Percentiles rank a stretch among this genome's conserved stretches.
These are phyloP conservation scores for Penicillium herquei DNA, from an alignment of 495 filamentous ascomycete species.

Conservation along the genomic window DNA sequence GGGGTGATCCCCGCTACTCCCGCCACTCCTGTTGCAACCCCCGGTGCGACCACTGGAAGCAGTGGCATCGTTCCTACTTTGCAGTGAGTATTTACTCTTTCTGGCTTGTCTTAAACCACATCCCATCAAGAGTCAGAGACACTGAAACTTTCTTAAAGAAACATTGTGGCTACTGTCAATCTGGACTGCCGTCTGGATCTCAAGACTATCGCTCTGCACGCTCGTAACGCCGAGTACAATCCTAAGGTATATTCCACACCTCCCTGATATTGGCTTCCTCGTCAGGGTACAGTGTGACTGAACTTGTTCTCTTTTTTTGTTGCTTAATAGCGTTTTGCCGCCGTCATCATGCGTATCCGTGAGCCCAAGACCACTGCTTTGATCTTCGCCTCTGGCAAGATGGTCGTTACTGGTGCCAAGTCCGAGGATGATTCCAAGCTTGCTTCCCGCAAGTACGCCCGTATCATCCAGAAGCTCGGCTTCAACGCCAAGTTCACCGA, in stretches of 20 bases:
- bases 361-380: slow-evolving; percentile 97
- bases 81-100: slow-evolving; percentile 81
- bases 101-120: slow-evolving; percentile 41
- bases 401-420: slow-evolving; percentile 99
- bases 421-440: slow-evolving; percentile 97
- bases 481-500: slow-evolving; percentile 99
- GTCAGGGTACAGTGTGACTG: slow-evolving; percentile 48
- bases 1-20: slow-evolving; percentile 95
- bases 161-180: slow-evolving; percentile 99
- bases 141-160: slow-evolving; percentile 72
- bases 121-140: slow-evolving; percentile 15
- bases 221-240: slow-evolving; percentile 98
- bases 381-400: slow-evolving; percentile 98
- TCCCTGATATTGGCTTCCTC: slow-evolving; percentile 35
- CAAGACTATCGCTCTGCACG: slow-evolving; percentile 98
- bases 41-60: slow-evolving; percentile 72
- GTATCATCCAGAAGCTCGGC: slow-evolving; percentile 99
- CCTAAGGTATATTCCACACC: slow-evolving; percentile 71
- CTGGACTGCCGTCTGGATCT: slow-evolving; percentile 96
- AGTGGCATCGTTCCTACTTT: slow-evolving; percentile 95
- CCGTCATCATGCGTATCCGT: slow-evolving; percentile 99
- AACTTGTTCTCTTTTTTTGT: slow-evolving; percentile 31
- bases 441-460: slow-evolving; percentile 95
- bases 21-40: slow-evolving; percentile 91
- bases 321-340: slow-evolving; percentile 86